Evolutionary conservation across 495 filamentous ascomycete species (phyloP), one percentile per base, ranked within the genome.

Genomic region (Cryomyces minteri): DNA sequence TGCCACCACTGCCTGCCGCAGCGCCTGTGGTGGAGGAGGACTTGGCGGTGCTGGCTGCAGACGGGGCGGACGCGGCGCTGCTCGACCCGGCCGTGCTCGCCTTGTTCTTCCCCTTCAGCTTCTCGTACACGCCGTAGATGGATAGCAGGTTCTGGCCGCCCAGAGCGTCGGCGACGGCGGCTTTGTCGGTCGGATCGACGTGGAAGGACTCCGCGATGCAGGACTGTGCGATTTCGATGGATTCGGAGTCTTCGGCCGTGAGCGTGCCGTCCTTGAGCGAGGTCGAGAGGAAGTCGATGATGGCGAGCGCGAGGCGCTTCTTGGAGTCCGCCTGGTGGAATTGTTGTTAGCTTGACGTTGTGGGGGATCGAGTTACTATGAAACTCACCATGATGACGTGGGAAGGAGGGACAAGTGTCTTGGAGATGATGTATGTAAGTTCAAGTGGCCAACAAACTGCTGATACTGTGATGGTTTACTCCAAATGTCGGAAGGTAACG

Each of bases 111-210:
- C 68, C 71, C 62, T 88, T 90, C 44, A 94, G 71, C 64, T 93
- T 94, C 69, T 95, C 90, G 66, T 93, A 96, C 51, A 94, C 85
- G 58, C 74, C 73, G 71, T 93, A 98, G 71, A 98, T 92, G 62
- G 72, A 73, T 33, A 83, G 71, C 28, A 98, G 80, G 53, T 77
- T 86, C 65, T 94, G 85, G 51, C 74, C 68, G 56, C 82, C 87
- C 51, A 90, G 61, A 51, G 88, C 87, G 53, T 80, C 74, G 48
- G 74, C 67, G 45, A 88, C 67, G 51, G 85, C 80, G 46, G 76
- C 67, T 51, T 72, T 65, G 64, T 94, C 77, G 49, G 71, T 63
- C 12, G 86, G 79, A 68, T 96, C 86, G 48, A 98, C 82, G 59
- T 86, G 82, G 74, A 95, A 98, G 57, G 79, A 79, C 57, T 95